phyloP scores from a whole-genome alignment of 2,329 filamentous ascomycete species.

The Botrytis elliptica region DNA sequence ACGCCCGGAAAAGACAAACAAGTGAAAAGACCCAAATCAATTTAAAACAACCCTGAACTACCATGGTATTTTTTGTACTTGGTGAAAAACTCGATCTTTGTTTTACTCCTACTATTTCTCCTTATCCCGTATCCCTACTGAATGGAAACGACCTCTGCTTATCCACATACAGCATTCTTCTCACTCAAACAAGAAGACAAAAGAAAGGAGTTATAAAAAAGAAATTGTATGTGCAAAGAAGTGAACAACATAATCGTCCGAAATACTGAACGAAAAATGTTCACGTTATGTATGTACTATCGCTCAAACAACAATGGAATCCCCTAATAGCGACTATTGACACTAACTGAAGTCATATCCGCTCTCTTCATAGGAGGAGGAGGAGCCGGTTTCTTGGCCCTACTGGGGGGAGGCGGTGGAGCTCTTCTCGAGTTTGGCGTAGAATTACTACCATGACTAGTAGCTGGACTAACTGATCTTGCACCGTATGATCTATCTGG shows the following conservation, averaged over 20 bases:
- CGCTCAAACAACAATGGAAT: not conserved
- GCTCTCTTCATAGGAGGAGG: conserved; percentile 63
- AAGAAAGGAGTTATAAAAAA: not conserved
- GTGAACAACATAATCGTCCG: not conserved
- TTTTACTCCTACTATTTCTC: not conserved
- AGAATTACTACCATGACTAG: conserved; percentile 51
- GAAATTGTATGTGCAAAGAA: conserved; percentile 7
- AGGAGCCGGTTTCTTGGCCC: conserved; percentile 65
- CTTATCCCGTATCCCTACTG: not conserved
- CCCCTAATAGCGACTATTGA: conserved; percentile 10
- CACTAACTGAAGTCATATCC: conserved; percentile 29
- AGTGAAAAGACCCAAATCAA: conserved; percentile 8
- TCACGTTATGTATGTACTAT: conserved; percentile 4
- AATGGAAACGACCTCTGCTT: not conserved
- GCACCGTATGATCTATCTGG: conserved; percentile 50
- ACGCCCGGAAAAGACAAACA: not conserved
- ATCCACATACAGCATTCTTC: not conserved
- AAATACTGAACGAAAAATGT: not conserved
- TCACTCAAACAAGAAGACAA: not conserved
- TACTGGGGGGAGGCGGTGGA: conserved; percentile 61
- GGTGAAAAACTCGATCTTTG: not conserved
- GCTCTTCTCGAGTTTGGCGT: conserved; percentile 46
- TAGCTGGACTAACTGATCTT: conserved; percentile 53
- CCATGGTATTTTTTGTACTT: conserved; percentile 6
- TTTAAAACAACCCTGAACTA: conserved; percentile 10